phyloP scores from a whole-genome alignment of 345 rosid genomes.

The Mercurialis annua region DNA sequence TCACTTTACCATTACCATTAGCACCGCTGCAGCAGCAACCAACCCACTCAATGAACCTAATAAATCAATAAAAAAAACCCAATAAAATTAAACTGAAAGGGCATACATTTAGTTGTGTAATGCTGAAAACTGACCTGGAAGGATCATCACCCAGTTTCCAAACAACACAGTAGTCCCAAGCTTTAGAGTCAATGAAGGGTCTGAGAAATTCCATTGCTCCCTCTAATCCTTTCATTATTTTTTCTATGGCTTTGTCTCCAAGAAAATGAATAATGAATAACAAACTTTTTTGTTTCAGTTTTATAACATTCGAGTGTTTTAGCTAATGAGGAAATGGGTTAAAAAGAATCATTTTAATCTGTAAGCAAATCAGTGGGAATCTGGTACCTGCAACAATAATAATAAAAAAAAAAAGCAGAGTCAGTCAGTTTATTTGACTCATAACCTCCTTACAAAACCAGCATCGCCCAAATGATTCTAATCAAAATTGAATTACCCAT shows the following conservation, averaged over 20 bases:
- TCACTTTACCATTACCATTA: constrained; percentile 23
- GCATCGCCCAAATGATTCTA: neutral
- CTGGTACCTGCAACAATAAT: constrained; percentile 21
- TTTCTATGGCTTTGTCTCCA: constrained; percentile 3
- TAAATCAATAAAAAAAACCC: neutral
- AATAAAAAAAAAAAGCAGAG: neutral
- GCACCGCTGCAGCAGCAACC: constrained; percentile 72
- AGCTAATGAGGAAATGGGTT: neutral
- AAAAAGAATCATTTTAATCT: constrained; percentile 10
- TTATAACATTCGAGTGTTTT: no score
- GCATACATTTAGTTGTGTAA: no score
- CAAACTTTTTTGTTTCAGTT: constrained; percentile 7
- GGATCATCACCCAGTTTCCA: constrained; percentile 87
- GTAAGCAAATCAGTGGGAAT: constrained; percentile 34
- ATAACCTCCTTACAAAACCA: neutral
- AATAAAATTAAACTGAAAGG: neutral
- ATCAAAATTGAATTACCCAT: neutral
- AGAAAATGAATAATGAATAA: constrained; percentile 11
- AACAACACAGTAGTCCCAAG: constrained; percentile 78
- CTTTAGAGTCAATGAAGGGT: constrained; percentile 56
- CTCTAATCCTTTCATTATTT: constrained; percentile 47
- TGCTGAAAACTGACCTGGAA: constrained; percentile 46
- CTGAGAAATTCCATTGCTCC: constrained; percentile 61
- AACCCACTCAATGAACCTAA: constrained; percentile 75
- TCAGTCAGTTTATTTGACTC: constrained; percentile 16